Base-by-base conservation (phyloP, 2,329 filamentous ascomycete genomes). In the Bipolaris bicolor region DNA sequence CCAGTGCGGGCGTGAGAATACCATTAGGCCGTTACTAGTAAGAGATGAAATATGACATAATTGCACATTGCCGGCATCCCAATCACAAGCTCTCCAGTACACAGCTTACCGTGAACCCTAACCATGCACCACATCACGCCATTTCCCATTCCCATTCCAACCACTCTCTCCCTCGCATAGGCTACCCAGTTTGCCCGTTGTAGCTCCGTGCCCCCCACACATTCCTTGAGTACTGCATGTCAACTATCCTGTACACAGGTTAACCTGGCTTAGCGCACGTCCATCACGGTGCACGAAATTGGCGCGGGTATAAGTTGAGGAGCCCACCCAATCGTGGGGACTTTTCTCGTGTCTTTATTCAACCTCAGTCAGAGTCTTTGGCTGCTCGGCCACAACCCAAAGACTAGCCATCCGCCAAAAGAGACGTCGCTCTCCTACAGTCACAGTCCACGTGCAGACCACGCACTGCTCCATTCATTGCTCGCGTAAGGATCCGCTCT, bases 401-500 rank as follows among this genome's bases (percentile, higher is more conserved):
- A 54, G 49, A 44, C 52, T 43, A 62, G 31, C 55, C 57, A 56
- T 59, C 52, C 52, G 56, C 61, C 61, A 52, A 58, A 64, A 58
- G 55, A 53, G 60, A 55, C 63, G 64, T 65, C 61, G 49, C 58
- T 64, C 54, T 67, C 64, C 58, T 64, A 58, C 63, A 65, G 59
- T 57, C 61, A 59, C 61, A 64, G 63, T 61, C 61, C 53, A 56
- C 63, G 63, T 64, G 56, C 64, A 67, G 63, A 69, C 67, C 64
- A 68, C 62, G 57, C 63, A 67, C 67, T 64, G 58, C 62, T 67
- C 63, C 68, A 68, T 68, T 70, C 69, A 62, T 68, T 70, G 69
- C 68, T 72, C 68, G 66, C 70, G 51, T 73, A 61, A 64, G 61
- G 60, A 65, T 68, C 69, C 68, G 68, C 67, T 71, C 65, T 72